phyloP scores from a whole-genome alignment of 257 asterid genomes.

The Oldenlandia corymbosa region DNA sequence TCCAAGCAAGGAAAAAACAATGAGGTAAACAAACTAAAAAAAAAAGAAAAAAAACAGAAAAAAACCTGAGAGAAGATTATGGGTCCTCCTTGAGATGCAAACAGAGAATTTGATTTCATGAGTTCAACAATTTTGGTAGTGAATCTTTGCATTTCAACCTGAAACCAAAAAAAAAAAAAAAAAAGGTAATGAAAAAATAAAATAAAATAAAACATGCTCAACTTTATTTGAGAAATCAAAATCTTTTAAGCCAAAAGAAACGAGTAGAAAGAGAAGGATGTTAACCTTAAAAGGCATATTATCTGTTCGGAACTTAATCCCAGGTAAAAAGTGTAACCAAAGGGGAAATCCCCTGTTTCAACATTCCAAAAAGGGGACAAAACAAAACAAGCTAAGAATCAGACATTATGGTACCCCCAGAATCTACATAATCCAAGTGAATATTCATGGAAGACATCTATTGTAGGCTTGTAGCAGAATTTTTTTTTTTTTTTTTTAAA shows the following conservation, averaged over 20 bases:
- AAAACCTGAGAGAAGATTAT: conserved; percentile 89
- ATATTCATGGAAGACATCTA: not conserved
- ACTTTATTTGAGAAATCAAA: not conserved
- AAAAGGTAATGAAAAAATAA: too few relatives aligned
- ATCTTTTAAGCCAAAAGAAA: not conserved
- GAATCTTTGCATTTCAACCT: conserved; percentile 90
- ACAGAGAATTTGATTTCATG: conserved; percentile 77
- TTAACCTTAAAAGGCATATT: conserved; percentile 74
- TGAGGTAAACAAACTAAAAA: too few relatives aligned
- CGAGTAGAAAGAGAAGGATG: conserved; percentile 1
- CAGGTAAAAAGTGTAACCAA: conserved; percentile 89
- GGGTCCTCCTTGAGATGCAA: conserved; percentile 92
- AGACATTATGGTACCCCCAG: not conserved
- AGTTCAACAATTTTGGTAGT: conserved; percentile 76
- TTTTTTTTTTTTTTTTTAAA: too few relatives aligned
- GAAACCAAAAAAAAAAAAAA: not conserved
- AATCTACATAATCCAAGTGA: not conserved
- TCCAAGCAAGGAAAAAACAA: too few relatives aligned
- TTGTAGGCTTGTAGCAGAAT: not conserved
- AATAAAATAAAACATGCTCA: too few relatives aligned
- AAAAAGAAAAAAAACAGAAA: too few relatives aligned
- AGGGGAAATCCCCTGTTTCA: conserved; percentile 82
- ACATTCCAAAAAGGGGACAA: conserved; percentile 24
- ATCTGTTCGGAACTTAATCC: conserved; percentile 66
- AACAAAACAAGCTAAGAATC: not conserved